Base-by-base conservation (phyloP, 208 protist species). In the Acanthamoeba rhysodes region DNA sequence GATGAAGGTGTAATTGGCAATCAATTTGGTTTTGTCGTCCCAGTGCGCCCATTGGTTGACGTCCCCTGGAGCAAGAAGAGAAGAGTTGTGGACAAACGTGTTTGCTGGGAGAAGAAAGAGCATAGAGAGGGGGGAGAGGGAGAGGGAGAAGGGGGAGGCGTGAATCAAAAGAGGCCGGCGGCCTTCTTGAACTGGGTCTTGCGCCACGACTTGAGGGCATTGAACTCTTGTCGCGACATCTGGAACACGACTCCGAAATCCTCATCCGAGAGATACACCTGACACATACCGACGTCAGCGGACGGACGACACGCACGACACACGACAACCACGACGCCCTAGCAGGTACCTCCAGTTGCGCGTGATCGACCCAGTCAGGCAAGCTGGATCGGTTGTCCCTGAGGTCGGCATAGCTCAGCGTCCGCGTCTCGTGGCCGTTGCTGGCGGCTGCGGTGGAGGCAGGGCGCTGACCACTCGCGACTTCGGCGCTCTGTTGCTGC, bases 181-280 rank as follows among this genome's bases (percentile, higher is more conserved):
- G 84, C 53, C 59, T 90, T 90, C 84, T 90, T 90, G 29, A 16
- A 27, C 84, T 90, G 84, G 70, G 0, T 24, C 84, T 18, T 18
- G 84, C 84, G 84, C 84, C 84, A 90, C 16, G 84, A 8, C 53
- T 90, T 90, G 59, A 90, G 59, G 5, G 84, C 48, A 34, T 66
- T 57, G 84, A 90, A 90, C 59, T 90, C 55, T n/a, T 34, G 22
- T 32, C 84, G 50, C 20, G 84, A 29, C 84, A 90, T 90, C 34
- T 70, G 20, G 55, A 90, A 72, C 55, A 90, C 84, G 12, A 20
- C 34, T 8, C 24, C 32, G 12, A 90, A 90, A 12, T 68, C 84
- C n/a, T 90, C 84, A 24, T 90, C 84, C 3, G 84, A 90, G 7
- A 90, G 84, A 34, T 90, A 90, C 12, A 41, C 59, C 80, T 90